phyloP scores from a whole-genome alignment of 257 asterid species.

The Salvia miltiorrhiza region DNA sequence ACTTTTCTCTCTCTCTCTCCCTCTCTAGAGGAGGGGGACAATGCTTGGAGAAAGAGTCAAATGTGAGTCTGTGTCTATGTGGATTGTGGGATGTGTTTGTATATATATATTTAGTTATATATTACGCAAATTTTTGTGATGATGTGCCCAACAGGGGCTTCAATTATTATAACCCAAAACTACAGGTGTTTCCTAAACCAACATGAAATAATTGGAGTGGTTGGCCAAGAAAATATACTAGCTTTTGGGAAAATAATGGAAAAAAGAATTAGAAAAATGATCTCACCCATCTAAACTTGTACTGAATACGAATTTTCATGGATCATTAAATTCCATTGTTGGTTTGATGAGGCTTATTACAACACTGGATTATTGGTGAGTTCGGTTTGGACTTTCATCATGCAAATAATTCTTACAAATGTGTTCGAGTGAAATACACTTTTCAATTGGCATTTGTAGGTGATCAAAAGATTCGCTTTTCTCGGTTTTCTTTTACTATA shows the following conservation, averaged over 20 bases:
- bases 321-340: slow-evolving; percentile 26
- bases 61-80: slow-evolving; percentile 24
- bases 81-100: neutral
- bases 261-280: neutral
- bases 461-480: too few species aligned
- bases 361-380: too few species aligned
- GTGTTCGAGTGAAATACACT: too few species aligned
- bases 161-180: slow-evolving; percentile 22
- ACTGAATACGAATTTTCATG: slow-evolving; percentile 4
- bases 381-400: slow-evolving; percentile 26
- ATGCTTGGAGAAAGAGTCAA: slow-evolving; percentile 28
- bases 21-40: neutral
- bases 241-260: neutral
- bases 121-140: slow-evolving; percentile 4
- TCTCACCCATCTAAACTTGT: slow-evolving; percentile 18
- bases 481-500: too few species aligned
- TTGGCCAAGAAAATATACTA: slow-evolving; percentile 21
- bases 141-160: slow-evolving; percentile 9
- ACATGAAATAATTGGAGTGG: slow-evolving; percentile 40
- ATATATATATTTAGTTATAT: neutral
- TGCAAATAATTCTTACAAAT: slow-evolving; percentile 3
- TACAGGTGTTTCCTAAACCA: slow-evolving; percentile 27
- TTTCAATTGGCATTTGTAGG: too few species aligned
- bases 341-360: slow-evolving; percentile 28
- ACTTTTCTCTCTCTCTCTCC: neutral